Evolutionary conservation across 768 basidiomycete genomes (phyloP).

Genomic region (Leccinum barrowsii): DNA sequence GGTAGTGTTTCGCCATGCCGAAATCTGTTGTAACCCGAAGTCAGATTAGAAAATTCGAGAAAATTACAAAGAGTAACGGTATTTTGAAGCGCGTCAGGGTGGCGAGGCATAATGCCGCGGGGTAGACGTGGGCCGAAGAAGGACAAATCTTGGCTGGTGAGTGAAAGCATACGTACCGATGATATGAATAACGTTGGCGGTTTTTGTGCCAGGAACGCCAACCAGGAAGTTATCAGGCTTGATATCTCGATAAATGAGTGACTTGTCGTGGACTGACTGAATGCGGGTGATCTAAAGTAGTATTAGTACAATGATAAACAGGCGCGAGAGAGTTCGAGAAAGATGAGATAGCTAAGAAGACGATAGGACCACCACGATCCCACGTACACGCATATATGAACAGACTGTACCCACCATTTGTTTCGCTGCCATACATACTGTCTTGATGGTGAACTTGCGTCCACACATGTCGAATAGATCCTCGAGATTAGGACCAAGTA

Average conservation of each 20-base stretch:
- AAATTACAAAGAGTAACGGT: not conserved
- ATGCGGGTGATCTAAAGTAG: constrained; percentile 81
- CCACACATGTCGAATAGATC: constrained; percentile 99
- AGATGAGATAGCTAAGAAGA: not conserved
- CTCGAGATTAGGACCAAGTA: constrained; percentile 94
- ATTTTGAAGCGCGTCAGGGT: not conserved
- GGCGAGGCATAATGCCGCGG: not conserved
- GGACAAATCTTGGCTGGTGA: constrained; percentile 6
- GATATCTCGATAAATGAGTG: constrained; percentile 97
- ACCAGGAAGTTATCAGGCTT: constrained; percentile 99
- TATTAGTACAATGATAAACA: constrained; percentile 5
- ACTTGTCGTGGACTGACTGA: constrained; percentile 97
- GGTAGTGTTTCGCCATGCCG: constrained; percentile 99
- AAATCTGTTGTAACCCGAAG: constrained; percentile 59
- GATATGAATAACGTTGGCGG: constrained; percentile 81
- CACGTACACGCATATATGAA: constrained; percentile 1
- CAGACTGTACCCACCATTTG: constrained; percentile 75
- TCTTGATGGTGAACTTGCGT: constrained; percentile 97
- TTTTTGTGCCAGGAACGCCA: constrained; percentile 89
- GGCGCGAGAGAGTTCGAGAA: constrained; percentile 1
- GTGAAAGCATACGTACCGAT: constrained; percentile 56
- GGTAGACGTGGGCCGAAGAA: constrained; percentile 3
- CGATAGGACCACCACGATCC: not conserved
- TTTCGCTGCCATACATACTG: constrained; percentile 97
- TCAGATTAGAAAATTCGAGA: constrained; percentile 7